phyloP scores from a whole-genome alignment of 345 rosid genomes.

The Punica granatum region DNA sequence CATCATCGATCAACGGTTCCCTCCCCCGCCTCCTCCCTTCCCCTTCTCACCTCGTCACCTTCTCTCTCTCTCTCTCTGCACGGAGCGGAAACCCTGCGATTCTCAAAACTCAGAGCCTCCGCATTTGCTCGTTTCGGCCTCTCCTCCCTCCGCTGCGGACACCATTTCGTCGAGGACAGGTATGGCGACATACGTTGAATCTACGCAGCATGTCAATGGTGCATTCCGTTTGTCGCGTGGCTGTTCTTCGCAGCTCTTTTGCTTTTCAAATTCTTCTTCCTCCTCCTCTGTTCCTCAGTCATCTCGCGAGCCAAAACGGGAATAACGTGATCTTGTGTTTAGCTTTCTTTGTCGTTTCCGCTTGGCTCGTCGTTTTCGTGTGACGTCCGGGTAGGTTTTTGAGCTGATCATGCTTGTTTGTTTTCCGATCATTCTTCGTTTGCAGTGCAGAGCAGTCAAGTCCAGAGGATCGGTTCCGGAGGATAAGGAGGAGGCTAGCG shows the following conservation, averaged over 20 bases:
- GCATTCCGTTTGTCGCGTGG: background rate
- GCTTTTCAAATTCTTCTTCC: background rate
- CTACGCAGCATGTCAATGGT: background rate
- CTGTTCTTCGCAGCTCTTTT: background rate
- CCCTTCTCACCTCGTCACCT: background rate
- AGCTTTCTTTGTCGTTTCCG: background rate
- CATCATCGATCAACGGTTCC: slow-evolving; percentile 7
- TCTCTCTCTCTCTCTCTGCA: background rate
- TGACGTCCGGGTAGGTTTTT: background rate
- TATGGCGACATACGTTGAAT: background rate
- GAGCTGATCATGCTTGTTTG: background rate
- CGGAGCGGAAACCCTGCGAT: background rate
- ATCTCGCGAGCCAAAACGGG: slow-evolving; percentile 3
- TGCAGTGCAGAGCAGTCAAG: background rate
- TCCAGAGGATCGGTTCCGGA: background rate
- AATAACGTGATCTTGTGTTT: background rate
- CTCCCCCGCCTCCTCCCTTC: background rate
- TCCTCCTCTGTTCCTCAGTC: background rate
- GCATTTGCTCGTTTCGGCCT: background rate
- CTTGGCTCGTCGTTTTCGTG: background rate
- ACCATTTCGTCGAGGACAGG: background rate
- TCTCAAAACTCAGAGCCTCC: background rate
- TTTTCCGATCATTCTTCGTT: no score
- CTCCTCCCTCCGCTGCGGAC: background rate
- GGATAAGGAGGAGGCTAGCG: background rate